Percentiles rank a stretch among this genome's conserved stretches.
phyloP scores from a whole-genome alignment of 306 rosid species.

The Rosa rugosa region DNA sequence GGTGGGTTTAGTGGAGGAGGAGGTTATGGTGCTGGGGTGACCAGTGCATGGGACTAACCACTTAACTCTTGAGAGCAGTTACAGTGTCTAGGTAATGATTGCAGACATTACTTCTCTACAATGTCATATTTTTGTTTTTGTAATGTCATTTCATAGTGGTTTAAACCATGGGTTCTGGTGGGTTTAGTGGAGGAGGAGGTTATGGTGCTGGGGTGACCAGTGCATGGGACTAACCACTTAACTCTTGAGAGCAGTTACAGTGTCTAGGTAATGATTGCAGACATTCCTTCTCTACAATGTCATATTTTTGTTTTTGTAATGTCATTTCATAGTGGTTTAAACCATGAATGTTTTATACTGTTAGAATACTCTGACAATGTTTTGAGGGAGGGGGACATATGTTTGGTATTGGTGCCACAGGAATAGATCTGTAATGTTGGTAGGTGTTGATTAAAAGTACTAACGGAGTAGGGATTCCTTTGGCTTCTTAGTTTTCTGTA shows the following conservation, averaged over 20 bases:
- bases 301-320: constrained; percentile 30
- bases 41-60: constrained; percentile 71
- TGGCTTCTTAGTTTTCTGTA: constrained; percentile 30
- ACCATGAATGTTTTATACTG: constrained; percentile 26
- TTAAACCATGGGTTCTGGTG: constrained; percentile 57
- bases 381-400: constrained; percentile 33
- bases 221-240: constrained; percentile 62
- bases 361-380: constrained; percentile 30
- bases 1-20: constrained; percentile 72
- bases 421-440: constrained; percentile 46
- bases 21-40: constrained; percentile 62
- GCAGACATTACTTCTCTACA: constrained; percentile 34
- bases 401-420: constrained; percentile 42
- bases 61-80: constrained; percentile 30
- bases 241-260: constrained; percentile 31
- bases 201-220: constrained; percentile 64
- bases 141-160: constrained; percentile 35
- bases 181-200: constrained; percentile 67
- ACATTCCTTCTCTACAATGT: constrained; percentile 32
- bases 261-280: constrained; percentile 42
- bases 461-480: constrained; percentile 59
- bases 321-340: constrained; percentile 38
- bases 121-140: constrained; percentile 33
- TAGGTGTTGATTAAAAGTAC: constrained; percentile 48
- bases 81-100: constrained; percentile 40